Percentiles rank a stretch among this genome's conserved stretches.
Conservation (phyloP, 495 filamentous ascomycete species). For the Neurospora sp. region DNA sequence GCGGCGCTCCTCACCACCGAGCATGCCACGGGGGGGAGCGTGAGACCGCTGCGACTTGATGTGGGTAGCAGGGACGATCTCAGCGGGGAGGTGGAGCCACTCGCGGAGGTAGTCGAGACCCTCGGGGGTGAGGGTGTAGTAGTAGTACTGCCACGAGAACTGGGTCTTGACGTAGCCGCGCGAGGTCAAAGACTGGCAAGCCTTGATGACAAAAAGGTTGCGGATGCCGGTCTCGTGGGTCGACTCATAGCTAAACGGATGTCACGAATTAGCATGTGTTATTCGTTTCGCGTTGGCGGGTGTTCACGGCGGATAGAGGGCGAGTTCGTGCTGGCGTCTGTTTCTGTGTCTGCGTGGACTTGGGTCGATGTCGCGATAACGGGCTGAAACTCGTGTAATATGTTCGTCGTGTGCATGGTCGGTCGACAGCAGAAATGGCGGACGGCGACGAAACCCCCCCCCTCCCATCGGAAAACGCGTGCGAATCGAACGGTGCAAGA, state of each 20-base stretch:
- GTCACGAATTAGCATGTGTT: slow-evolving; percentile 16
- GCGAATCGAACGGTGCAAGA: not conserved
- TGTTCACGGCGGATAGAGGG: not conserved
- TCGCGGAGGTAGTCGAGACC: slow-evolving; percentile 99
- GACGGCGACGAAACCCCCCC: not conserved
- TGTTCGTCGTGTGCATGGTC: not conserved
- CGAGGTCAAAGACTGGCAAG: slow-evolving; percentile 91
- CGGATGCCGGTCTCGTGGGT: slow-evolving; percentile 52
- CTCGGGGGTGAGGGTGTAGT: slow-evolving; percentile 99
- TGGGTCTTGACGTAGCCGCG: slow-evolving; percentile 98
- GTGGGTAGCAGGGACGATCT: slow-evolving; percentile 98
- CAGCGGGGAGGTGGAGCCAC: slow-evolving; percentile 98
- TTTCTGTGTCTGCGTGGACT: not conserved
- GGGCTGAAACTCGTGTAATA: not conserved
- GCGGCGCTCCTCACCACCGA: slow-evolving; percentile 82
- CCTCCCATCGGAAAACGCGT: not conserved
- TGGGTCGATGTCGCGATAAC: slow-evolving; percentile 72
- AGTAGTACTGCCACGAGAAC: slow-evolving; percentile 99
- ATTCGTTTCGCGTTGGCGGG: not conserved
- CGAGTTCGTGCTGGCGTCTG: not conserved
- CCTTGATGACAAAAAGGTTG: slow-evolving; percentile 99
- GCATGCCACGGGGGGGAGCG: slow-evolving; percentile 95
- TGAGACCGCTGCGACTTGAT: slow-evolving; percentile 99
- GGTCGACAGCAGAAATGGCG: not conserved
- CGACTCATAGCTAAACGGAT: slow-evolving; percentile 23